A percentile compares a stretch with the other conserved stretches of the same genome.
phyloP scores from a whole-genome alignment of 805 yeast species.

The Isabelozyma pseudorhagii region DNA sequence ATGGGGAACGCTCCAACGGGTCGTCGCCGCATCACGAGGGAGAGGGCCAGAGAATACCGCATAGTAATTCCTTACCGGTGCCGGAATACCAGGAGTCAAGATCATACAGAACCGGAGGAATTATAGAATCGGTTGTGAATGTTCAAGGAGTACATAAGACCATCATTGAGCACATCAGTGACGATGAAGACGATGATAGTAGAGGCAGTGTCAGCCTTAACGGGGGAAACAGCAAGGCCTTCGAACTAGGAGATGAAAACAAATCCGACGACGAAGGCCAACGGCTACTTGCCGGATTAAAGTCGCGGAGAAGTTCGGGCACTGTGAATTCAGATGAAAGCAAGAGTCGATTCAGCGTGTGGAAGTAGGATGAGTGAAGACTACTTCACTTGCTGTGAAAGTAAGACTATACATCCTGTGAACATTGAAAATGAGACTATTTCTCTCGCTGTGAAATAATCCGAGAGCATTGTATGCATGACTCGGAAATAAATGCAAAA shows the following conservation, averaged over 20 bases:
- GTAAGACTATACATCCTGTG: no score
- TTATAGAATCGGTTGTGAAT: conserved; percentile 78
- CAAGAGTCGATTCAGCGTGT: neutral
- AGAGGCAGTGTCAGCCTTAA: neutral
- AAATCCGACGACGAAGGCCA: conserved; percentile 2
- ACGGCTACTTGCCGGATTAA: conserved; percentile 3
- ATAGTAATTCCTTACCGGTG: neutral
- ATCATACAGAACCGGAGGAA: conserved; percentile 54
- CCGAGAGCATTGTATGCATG: no score
- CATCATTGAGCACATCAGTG: conserved; percentile 66
- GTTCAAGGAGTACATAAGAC: conserved; percentile 84
- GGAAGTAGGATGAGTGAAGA: neutral
- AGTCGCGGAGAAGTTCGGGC: neutral
- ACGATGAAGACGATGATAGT: conserved; percentile 34
- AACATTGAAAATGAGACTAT: no score
- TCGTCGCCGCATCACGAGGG: neutral
- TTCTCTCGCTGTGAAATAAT: no score
- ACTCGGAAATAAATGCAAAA: no score
- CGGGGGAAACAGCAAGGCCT: neutral
- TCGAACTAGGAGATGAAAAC: conserved; percentile 6
- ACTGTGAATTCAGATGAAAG: neutral
- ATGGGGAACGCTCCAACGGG: neutral
- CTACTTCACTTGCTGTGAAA: no score
- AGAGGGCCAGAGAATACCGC: conserved; percentile 6
- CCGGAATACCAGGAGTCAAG: conserved; percentile 31